Percentiles rank a stretch among this genome's conserved stretches.
These are phyloP conservation scores for Penicillium desertorum DNA, from an alignment of 495 filamentous ascomycete genomes.

Conservation along the genomic window DNA sequence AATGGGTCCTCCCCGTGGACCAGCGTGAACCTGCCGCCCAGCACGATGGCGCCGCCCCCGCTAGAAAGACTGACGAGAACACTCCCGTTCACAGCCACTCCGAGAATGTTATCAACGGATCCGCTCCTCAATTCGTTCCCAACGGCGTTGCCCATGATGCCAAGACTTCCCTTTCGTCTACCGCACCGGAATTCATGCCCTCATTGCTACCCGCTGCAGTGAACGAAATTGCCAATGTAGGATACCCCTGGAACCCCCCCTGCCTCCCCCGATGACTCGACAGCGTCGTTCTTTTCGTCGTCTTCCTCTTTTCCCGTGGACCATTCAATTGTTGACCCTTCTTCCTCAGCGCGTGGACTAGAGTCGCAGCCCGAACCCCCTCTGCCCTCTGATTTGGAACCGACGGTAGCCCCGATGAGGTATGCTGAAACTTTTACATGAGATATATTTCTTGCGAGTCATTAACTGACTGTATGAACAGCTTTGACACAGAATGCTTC, in stretches of 20 bases:
- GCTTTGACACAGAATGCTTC: not conserved
- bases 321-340: conserved; percentile 55
- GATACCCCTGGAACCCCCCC: conserved; percentile 37
- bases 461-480: not conserved
- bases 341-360: conserved; percentile 39
- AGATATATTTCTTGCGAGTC: not conserved
- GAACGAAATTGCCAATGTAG: conserved; percentile 46
- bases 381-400: conserved; percentile 9
- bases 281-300: not conserved
- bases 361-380: conserved; percentile 12
- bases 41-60: conserved; percentile 52
- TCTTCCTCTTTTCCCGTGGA: conserved; percentile 44
- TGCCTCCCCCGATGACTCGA: not conserved
- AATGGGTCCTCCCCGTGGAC: conserved; percentile 68
- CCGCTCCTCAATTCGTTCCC: conserved; percentile 33
- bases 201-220: conserved; percentile 38
- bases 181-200: conserved; percentile 76
- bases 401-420: conserved; percentile 13
- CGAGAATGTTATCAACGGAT: conserved; percentile 35
- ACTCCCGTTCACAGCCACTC: conserved; percentile 25
- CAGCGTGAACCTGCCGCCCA: conserved; percentile 61
- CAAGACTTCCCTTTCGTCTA: conserved; percentile 66
- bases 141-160: conserved; percentile 40
- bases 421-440: conserved; percentile 13
- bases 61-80: conserved; percentile 32